Evolutionary conservation across 805 yeast species (phyloP).

Genomic region (Myxozyma sirexii): DNA sequence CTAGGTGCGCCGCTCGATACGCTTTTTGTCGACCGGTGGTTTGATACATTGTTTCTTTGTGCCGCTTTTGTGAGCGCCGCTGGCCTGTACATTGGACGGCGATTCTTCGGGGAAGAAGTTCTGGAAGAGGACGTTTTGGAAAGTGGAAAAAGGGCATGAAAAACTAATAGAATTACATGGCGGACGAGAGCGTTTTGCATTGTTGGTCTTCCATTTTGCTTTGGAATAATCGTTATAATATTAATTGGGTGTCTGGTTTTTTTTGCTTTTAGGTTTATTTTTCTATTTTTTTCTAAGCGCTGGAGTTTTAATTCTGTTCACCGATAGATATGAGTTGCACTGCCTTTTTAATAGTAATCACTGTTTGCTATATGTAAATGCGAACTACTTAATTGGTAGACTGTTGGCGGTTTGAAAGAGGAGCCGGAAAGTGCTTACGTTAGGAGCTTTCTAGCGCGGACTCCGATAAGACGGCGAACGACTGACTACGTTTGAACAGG

Average conservation of each 20-base stretch:
- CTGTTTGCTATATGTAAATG: too few relatives aligned
- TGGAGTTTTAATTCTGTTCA: constrained; percentile 8
- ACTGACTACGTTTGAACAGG: too few relatives aligned
- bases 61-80: constrained; percentile 40
- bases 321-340: background rate
- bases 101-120: constrained; percentile 26
- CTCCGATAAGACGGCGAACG: too few relatives aligned
- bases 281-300: background rate
- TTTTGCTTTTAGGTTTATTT: background rate
- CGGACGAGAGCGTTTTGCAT: background rate
- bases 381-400: too few relatives aligned
- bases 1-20: constrained; percentile 47
- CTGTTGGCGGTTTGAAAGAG: background rate
- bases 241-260: background rate
- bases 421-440: background rate
- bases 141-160: constrained; percentile 32
- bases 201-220: background rate
- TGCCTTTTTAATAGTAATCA: background rate
- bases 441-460: too few relatives aligned
- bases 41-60: constrained; percentile 43
- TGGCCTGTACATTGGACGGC: constrained; percentile 32
- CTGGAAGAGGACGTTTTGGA: constrained; percentile 33
- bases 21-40: constrained; percentile 45
- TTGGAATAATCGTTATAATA: background rate
- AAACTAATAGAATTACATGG: background rate